Evolutionary conservation across 805 yeast species (phyloP).

Genomic region (Wickerhamiella occidentalis): DNA sequence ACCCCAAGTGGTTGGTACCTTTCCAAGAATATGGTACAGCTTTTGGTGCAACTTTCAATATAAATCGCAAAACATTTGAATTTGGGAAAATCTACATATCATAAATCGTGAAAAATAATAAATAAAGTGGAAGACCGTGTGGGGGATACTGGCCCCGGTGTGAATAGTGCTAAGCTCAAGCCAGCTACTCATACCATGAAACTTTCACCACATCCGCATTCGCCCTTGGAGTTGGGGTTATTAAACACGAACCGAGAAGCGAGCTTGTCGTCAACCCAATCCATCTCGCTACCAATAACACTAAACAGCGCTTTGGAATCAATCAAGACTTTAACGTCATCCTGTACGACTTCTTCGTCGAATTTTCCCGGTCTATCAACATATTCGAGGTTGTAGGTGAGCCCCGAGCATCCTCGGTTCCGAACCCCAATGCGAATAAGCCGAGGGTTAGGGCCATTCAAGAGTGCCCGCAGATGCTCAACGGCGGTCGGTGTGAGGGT

Average conservation of each 20-base stretch:
- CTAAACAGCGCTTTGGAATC: slow-evolving; percentile 94
- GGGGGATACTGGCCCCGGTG: too few relatives aligned
- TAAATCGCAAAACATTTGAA: too few relatives aligned
- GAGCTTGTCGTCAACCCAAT: slow-evolving; percentile 90
- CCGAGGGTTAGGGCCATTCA: slow-evolving; percentile 77
- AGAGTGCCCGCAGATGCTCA: slow-evolving; percentile 50
- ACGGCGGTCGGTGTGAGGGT: slow-evolving; percentile 68
- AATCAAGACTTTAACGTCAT: slow-evolving; percentile 81
- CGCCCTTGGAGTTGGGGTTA: slow-evolving; percentile 94
- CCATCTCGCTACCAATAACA: slow-evolving; percentile 96
- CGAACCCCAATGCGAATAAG: slow-evolving; percentile 86
- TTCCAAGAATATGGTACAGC: too few relatives aligned
- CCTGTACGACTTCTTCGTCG: slow-evolving; percentile 84
- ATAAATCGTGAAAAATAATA: background rate
- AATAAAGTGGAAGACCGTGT: background rate
- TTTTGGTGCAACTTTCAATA: too few relatives aligned
- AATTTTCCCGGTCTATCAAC: slow-evolving; percentile 86
- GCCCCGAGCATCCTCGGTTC: slow-evolving; percentile 94
- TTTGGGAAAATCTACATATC: background rate
- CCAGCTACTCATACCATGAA: slow-evolving; percentile 81
- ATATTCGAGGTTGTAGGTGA: slow-evolving; percentile 82
- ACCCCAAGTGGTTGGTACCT: too few relatives aligned
- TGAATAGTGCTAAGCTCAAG: too few relatives aligned
- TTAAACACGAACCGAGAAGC: slow-evolving; percentile 80
- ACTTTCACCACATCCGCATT: slow-evolving; percentile 98